phyloP scores from a whole-genome alignment of 805 yeast genomes.

The Ogataea pini region DNA sequence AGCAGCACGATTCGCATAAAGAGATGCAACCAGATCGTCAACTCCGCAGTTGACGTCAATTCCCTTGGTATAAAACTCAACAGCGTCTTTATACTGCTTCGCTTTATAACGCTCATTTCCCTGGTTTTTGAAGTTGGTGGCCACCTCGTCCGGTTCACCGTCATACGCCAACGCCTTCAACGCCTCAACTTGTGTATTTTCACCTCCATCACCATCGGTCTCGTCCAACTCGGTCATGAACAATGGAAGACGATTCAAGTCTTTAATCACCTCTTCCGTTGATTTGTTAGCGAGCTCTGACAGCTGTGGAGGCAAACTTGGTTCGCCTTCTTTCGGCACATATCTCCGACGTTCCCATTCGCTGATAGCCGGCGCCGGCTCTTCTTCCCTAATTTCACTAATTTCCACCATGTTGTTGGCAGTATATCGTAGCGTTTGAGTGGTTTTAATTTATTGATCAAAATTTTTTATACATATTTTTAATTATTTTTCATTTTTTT shows the following conservation, averaged over 20 bases:
- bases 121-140: constrained; percentile 84
- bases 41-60: constrained; percentile 67
- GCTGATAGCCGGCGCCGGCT: constrained; percentile 24
- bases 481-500: too few relatives aligned
- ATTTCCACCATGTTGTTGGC: constrained; percentile 33
- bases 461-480: too few relatives aligned
- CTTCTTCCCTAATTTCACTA: constrained; percentile 28
- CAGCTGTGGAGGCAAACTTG: constrained; percentile 82
- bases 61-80: constrained; percentile 78
- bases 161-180: constrained; percentile 89
- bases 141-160: constrained; percentile 92
- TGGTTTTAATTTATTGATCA: too few relatives aligned
- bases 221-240: constrained; percentile 89
- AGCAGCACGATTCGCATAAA: constrained; percentile 84
- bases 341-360: constrained; percentile 36
- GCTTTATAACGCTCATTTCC: constrained; percentile 85
- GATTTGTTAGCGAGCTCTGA: constrained; percentile 60
- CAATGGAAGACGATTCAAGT: constrained; percentile 82
- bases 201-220: constrained; percentile 75
- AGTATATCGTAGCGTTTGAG: too few relatives aligned
- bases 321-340: constrained; percentile 52
- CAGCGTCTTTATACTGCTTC: constrained; percentile 74
- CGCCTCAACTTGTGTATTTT: constrained; percentile 78
- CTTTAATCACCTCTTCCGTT: constrained; percentile 73
- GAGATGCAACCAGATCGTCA: constrained; percentile 54